Evolutionary conservation across 306 rosid genomes (phyloP).

Genomic region (Quercus gilva): DNA sequence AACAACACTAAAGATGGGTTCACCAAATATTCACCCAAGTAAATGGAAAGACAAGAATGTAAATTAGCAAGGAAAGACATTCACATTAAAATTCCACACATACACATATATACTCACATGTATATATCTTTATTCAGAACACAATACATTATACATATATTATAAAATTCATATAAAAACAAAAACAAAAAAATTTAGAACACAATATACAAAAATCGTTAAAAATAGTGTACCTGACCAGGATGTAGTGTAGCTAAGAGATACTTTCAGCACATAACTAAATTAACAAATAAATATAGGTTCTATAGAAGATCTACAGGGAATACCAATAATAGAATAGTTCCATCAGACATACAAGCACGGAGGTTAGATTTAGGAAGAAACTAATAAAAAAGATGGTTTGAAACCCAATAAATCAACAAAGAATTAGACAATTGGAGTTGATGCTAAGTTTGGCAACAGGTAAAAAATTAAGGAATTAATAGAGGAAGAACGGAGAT

Average conservation of each 20-base stretch:
- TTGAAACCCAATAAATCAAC: not conserved
- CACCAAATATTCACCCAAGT: conserved; percentile 1
- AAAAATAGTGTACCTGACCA: not conserved
- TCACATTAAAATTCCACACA: not conserved
- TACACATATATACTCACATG: too few species aligned
- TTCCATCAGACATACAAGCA: not conserved
- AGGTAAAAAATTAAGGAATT: not conserved
- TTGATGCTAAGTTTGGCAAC: not conserved
- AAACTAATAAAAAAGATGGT: not conserved
- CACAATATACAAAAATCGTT: not conserved
- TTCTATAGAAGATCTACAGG: not conserved
- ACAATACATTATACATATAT: not conserved
- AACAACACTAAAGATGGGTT: not conserved
- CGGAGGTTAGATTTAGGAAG: not conserved
- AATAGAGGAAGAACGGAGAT: not conserved
- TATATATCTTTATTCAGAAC: too few species aligned
- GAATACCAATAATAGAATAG: not conserved
- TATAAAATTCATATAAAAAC: not conserved
- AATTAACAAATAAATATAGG: not conserved
- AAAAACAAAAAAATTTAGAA: not conserved
- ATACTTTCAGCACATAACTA: not conserved
- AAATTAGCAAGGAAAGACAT: not conserved
- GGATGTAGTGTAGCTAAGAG: not conserved
- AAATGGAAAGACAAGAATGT: not conserved
- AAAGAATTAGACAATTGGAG: not conserved